Evolutionary conservation across 108 stramenopile genomes (phyloP), one percentile per base, ranked within the genome.

Genomic region (Cylindrotheca closterium): DNA sequence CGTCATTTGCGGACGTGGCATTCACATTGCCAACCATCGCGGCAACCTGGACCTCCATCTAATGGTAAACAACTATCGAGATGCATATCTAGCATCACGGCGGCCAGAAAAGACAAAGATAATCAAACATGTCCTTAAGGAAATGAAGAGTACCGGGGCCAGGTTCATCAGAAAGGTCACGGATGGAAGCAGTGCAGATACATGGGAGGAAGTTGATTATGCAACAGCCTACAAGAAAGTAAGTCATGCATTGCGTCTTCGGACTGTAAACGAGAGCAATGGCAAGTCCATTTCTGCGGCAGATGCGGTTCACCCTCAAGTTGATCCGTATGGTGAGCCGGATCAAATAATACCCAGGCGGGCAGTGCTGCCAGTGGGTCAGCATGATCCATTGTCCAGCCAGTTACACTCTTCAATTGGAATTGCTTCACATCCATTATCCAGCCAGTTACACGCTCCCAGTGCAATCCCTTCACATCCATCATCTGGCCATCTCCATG

Each of bases 1-100:
- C n/a, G 7, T 81, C 51, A 80, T 85, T n/a, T 78, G 67, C 61
- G 84, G 84, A 21, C 74, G 84, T 17, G 84, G 84, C 10, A 75
- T 79, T 12, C 66, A 78, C 46, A 77, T 79, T 67, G 81, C 81
- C 57, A 68, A 66, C 71, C 84, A 85, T 63, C 47, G 58, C 22
- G 84, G 84, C 55, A 85, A 85, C 65, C 73, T 81, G 48, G 75
- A 65, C 51, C 81, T 79, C 55, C 70, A 80, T 21, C 55, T 68
- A 10, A 52, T 81, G 31, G 73, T 85, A 42, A 71, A 75, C 21
- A 19, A 27, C n/a, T 59, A 65, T 55, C 79, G 79, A 46, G 63
- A 67, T 18, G 47, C 60, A 8, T 85, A 85, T 61, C 55, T 79
- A n/a, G 51, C 37, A 15, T 7, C 7, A 15, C 37, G 37, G 37